A percentile compares a stretch with the other conserved stretches of the same genome.
Evolutionary conservation across 495 filamentous ascomycete genomes (phyloP).

Genomic region (Xylaria sp.): DNA sequence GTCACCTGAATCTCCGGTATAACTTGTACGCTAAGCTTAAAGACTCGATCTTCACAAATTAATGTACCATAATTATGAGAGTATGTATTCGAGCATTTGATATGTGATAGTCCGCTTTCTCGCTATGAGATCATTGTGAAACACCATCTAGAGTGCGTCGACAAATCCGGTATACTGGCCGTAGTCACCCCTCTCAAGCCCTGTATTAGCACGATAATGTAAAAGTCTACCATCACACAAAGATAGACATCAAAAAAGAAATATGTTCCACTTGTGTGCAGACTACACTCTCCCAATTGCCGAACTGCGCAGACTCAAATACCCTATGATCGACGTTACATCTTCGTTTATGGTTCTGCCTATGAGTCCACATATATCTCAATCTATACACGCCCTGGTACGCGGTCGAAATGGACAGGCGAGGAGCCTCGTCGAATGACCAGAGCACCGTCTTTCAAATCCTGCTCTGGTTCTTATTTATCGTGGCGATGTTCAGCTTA

Average conservation of each 20-base stretch:
- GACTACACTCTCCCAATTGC: not conserved
- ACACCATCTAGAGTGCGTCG: not conserved
- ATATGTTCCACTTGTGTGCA: constrained; percentile 1
- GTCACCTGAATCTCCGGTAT: not conserved
- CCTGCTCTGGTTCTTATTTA: constrained; percentile 34
- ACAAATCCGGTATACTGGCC: not conserved
- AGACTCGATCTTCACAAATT: not conserved
- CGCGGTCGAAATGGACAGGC: constrained; percentile 4
- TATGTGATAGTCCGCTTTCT: constrained; percentile 8
- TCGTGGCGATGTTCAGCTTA: constrained; percentile 32
- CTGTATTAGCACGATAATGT: not conserved
- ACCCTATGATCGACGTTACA: constrained; percentile 12
- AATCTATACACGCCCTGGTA: constrained; percentile 3
- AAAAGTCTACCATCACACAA: not conserved
- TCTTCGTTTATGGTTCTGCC: not conserved
- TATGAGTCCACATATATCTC: not conserved
- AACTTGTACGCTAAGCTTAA: not conserved
- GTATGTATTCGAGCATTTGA: not conserved
- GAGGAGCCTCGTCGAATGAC: constrained; percentile 6
- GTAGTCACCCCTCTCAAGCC: not conserved
- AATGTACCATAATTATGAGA: no score
- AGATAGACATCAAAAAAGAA: constrained; percentile 14
- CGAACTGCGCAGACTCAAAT: not conserved
- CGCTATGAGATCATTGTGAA: not conserved
- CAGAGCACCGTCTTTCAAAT: constrained; percentile 28